Evolutionary conservation across 2,329 filamentous ascomycete species (phyloP).

Genomic region (Venturia effusa): DNA sequence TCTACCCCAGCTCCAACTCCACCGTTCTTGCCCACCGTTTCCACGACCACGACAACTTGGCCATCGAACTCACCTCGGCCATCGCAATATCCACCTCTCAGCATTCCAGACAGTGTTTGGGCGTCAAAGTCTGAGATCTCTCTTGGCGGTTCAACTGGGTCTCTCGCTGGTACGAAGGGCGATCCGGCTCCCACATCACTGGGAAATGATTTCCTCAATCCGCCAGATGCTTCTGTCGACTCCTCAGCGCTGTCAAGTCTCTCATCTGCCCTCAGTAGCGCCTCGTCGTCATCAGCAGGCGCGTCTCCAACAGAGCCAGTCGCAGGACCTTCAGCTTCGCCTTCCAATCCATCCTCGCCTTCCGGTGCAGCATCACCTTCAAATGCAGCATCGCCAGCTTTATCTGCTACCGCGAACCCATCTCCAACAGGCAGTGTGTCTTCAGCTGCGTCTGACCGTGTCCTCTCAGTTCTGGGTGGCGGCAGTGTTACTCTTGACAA

Average conservation of each 20-base stretch:
- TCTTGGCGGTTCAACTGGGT: neutral
- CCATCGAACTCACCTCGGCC: neutral
- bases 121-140: neutral
- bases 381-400: neutral
- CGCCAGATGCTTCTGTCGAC: neutral
- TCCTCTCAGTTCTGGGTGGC: neutral
- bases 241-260: slow-evolving; percentile 1
- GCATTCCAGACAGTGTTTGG: neutral
- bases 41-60: slow-evolving; percentile 9
- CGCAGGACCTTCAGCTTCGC: neutral
- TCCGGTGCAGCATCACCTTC: neutral
- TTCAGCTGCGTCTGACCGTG: neutral
- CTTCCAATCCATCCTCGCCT: neutral
- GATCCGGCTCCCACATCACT: neutral
- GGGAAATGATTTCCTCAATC: neutral
- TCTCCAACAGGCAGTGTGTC: neutral
- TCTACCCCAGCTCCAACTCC: neutral
- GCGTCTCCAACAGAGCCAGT: neutral
- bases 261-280: neutral
- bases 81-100: neutral
- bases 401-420: neutral
- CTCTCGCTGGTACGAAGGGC: neutral
- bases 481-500: neutral
- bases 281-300: neutral
- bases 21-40: neutral